Evolutionary conservation across 2,329 filamentous ascomycete species (phyloP), one percentile per base, ranked within the genome.

Genomic region (Colletotrichum euphorbiae): DNA sequence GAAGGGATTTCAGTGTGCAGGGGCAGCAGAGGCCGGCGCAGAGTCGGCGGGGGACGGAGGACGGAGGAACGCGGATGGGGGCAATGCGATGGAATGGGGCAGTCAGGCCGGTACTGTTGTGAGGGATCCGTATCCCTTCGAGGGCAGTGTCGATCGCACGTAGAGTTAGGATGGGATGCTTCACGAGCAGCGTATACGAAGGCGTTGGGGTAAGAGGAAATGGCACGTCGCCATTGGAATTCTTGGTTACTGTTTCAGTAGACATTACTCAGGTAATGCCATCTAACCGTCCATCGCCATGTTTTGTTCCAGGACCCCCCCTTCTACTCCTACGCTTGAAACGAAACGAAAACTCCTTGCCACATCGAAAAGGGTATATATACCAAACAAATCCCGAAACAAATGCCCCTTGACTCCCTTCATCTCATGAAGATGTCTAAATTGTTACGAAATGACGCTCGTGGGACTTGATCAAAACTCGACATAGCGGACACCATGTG

Each of bases 361-460:
- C n/a, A 40, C 11, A 31, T 13, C 21, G 57, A 59, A 55, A 9
- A 59, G 65, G 61, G 65, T 65, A 65, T 68, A 65, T 65, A 59
- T 68, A 65, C 65, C 65, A 38, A 64, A 54, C 7, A 33, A 61
- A 52, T n/a, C 42, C 42, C 42, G 42, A 54, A 54, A 52, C 13
- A 6, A 19, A 64, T 58, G 11, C 48, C 31, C 31, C 15, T 33
- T 46, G 24, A 17, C 46, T 11, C 56, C 43, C 43, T 12, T 31
- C 31, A 38, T 50, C 43, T 50, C 56, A 36, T 36, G 31, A 24
- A 28, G 13, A 19, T 38, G 52, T 56, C 52, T 56, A 43, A 33
- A 12, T 24, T 8, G 24, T 15, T 46, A 38, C 6, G 19, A 42
- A 56, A 2, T 9, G 21, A 55, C 51, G 51, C 51, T 55, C 6